A percentile compares a stretch with the other conserved stretches of the same genome.
Conservation (phyloP, 805 yeast genomes). For the Nakazawaea siamensis region DNA sequence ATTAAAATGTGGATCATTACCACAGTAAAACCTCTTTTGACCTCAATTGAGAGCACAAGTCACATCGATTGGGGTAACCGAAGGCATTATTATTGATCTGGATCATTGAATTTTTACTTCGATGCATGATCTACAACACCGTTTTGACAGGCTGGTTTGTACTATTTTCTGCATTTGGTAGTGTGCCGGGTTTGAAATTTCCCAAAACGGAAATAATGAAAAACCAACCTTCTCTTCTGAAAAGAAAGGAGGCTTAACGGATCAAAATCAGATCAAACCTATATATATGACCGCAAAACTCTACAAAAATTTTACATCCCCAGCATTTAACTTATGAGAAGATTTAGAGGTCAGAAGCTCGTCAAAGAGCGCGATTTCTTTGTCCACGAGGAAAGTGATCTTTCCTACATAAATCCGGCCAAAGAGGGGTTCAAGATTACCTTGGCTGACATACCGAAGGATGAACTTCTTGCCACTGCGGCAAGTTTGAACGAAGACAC, state of each 20-base stretch:
- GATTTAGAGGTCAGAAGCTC: conserved; percentile 18
- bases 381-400: not conserved
- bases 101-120: not conserved
- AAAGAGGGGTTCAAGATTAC: not conserved
- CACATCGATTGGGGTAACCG: no score
- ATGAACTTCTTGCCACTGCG: conserved; percentile 9
- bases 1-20: no score
- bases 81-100: no score
- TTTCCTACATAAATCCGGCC: conserved; percentile 2
- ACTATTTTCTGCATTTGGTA: no score
- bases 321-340: conserved; percentile 14
- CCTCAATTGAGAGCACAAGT: no score
- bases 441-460: conserved; percentile 8
- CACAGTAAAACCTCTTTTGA: no score
- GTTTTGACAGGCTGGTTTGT: no score
- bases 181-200: not conserved
- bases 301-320: no score
- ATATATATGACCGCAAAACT: no score
- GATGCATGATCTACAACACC: no score
- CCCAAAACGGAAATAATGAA: conserved; percentile 5
- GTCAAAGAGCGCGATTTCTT: conserved; percentile 16
- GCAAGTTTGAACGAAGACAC: conserved; percentile 6
- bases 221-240: conserved; percentile 9
- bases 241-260: not conserved
- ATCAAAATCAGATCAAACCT: no score